phyloP scores from a whole-genome alignment of 306 rosid species.

The Citrullus amarus region DNA sequence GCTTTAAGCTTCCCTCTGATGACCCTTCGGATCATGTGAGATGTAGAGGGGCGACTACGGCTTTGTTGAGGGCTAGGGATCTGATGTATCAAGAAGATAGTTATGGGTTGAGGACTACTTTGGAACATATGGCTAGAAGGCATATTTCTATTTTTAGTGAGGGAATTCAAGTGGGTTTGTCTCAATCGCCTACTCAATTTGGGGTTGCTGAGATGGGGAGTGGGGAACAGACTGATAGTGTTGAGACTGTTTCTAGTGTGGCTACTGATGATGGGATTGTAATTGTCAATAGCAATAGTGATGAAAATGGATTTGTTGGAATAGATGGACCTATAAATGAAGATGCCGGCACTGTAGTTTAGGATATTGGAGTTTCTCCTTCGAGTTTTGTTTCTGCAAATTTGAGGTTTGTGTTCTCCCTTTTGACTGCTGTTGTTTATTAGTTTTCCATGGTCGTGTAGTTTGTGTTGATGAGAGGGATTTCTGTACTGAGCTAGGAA shows the following conservation, averaged over 20 bases:
- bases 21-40: conserved; percentile 7
- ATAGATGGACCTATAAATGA: neutral
- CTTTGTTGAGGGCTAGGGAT: conserved; percentile 32
- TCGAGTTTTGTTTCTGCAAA: conserved; percentile 5
- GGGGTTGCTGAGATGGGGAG: conserved; percentile 3
- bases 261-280: conserved; percentile 5
- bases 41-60: conserved; percentile 10
- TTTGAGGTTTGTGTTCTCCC: conserved; percentile 8
- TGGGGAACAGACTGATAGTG: conserved; percentile 3
- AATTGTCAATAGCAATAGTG: neutral
- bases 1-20: conserved; percentile 30
- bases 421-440: neutral
- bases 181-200: conserved; percentile 5
- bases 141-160: conserved; percentile 15
- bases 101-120: conserved; percentile 39
- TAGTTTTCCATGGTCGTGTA: neutral
- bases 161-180: neutral
- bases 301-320: conserved; percentile 6
- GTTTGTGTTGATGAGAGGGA: neutral
- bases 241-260: conserved; percentile 13
- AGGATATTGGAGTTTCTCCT: conserved; percentile 10
- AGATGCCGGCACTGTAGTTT: conserved; percentile 6
- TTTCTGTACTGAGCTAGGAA: neutral
- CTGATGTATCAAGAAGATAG: conserved; percentile 39
- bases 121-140: conserved; percentile 48